phyloP scores from a whole-genome alignment of 2,329 filamentous ascomycete genomes.

The Massarina eburnea region DNA sequence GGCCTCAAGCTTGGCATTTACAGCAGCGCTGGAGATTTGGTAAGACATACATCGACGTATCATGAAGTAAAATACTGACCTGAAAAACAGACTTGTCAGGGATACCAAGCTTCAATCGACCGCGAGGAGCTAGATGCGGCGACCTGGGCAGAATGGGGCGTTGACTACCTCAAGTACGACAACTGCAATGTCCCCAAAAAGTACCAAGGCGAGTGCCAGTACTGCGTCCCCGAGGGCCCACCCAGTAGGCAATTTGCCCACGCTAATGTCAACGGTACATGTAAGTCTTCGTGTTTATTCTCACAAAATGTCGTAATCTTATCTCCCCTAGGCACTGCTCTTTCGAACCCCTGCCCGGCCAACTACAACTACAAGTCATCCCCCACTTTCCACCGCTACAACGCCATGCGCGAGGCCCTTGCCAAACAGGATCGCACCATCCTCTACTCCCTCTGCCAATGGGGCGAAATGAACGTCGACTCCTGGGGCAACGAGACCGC shows the following conservation, averaged over 20 bases:
- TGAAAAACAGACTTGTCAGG: constrained; percentile 50
- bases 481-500: constrained; percentile 36
- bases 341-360: constrained; percentile 43
- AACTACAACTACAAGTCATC: constrained; percentile 55
- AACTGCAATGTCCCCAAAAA: constrained; percentile 39
- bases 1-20: constrained; percentile 66
- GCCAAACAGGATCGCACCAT: constrained; percentile 42
- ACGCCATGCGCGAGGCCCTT: constrained; percentile 46
- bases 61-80: not conserved
- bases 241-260: too few relatives aligned
- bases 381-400: constrained; percentile 53
- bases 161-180: constrained; percentile 38
- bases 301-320: constrained; percentile 10
- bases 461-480: constrained; percentile 35
- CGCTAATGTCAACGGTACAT: constrained; percentile 40
- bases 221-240: constrained; percentile 45
- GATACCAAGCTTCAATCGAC: constrained; percentile 58
- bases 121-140: constrained; percentile 59
- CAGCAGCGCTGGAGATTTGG: constrained; percentile 50
- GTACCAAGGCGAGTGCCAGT: constrained; percentile 40
- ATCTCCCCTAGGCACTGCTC: constrained; percentile 19
- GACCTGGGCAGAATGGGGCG: constrained; percentile 49
- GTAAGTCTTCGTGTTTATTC: constrained; percentile 22
- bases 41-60: not conserved
- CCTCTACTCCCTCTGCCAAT: constrained; percentile 38